Evolutionary conservation across 305 asterid species (phyloP).

Genomic region (Fraxinus paxiana): DNA sequence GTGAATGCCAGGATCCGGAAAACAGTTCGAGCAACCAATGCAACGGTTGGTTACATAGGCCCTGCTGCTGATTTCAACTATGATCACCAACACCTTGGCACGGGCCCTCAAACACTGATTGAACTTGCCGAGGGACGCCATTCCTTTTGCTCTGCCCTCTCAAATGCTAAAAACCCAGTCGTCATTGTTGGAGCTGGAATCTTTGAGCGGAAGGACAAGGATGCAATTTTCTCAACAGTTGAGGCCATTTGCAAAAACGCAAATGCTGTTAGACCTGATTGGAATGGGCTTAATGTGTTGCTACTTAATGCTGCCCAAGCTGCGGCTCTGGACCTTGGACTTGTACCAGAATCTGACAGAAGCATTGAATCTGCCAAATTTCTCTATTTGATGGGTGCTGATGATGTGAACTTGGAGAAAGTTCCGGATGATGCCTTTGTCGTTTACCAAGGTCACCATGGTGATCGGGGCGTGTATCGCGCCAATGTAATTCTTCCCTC

Average conservation of each 20-base stretch:
- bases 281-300: conserved; percentile 79
- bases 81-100: conserved; percentile 79
- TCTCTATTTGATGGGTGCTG: conserved; percentile 89
- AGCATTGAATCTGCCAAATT: conserved; percentile 74
- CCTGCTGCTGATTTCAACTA: conserved; percentile 84
- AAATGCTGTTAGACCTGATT: conserved; percentile 70
- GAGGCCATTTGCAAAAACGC: conserved; percentile 61
- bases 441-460: conserved; percentile 98
- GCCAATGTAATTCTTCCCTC: conserved; percentile 87
- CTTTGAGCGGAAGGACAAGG: conserved; percentile 67
- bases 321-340: conserved; percentile 96
- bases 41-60: conserved; percentile 86
- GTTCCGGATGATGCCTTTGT: conserved; percentile 80
- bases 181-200: conserved; percentile 81
- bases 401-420: conserved; percentile 69
- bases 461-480: conserved; percentile 78
- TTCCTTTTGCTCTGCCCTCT: conserved; percentile 58
- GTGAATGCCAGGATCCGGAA: conserved; percentile 88
- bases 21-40: conserved; percentile 76
- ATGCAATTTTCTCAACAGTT: conserved; percentile 61
- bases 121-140: conserved; percentile 79
- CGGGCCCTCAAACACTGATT: conserved; percentile 63
- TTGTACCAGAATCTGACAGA: conserved; percentile 65
- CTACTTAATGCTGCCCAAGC: conserved; percentile 94
- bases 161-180: conserved; percentile 76